Evolutionary conservation across 1,284 basidiomycete species (phyloP).

Genomic region (Polyporus tsugae): DNA sequence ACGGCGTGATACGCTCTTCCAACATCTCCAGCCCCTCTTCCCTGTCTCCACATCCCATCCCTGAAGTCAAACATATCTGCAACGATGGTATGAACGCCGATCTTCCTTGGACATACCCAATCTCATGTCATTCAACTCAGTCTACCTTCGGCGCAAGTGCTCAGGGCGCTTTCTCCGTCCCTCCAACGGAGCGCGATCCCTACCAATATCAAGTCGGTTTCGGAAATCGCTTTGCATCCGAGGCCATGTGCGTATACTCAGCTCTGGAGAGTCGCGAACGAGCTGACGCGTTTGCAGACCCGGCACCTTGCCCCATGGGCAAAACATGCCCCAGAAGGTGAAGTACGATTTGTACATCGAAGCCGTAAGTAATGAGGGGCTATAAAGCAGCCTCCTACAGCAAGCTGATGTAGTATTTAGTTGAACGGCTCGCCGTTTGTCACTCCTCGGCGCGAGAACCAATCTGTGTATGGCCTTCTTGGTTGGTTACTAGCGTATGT

Average conservation of each 20-base stretch:
- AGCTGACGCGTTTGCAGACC: constrained; percentile 48
- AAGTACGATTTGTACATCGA: constrained; percentile 72
- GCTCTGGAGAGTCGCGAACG: constrained; percentile 7
- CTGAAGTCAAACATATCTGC: not conserved
- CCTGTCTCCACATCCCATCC: not conserved
- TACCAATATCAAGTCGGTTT: constrained; percentile 66
- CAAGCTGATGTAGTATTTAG: constrained; percentile 40
- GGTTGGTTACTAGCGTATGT: not conserved
- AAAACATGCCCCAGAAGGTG: constrained; percentile 69
- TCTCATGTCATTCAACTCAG: constrained; percentile 8
- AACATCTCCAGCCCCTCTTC: constrained; percentile 1
- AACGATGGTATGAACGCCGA: constrained; percentile 10
- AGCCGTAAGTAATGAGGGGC: constrained; percentile 47
- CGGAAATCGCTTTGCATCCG: constrained; percentile 60
- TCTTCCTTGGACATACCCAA: not conserved
- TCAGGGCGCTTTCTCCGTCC: constrained; percentile 46
- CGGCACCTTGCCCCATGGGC: constrained; percentile 58
- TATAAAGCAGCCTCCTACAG: not conserved
- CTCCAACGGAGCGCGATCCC: constrained; percentile 55
- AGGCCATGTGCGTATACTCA: constrained; percentile 53
- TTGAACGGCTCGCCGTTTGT: constrained; percentile 69
- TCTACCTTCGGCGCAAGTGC: constrained; percentile 31
- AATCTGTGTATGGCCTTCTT: constrained; percentile 45
- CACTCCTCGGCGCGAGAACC: constrained; percentile 58
- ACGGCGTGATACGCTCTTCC: not conserved